A percentile compares a stretch with the other conserved stretches of the same genome.
Evolutionary conservation across 495 filamentous ascomycete genomes (phyloP).

Genomic region (Daldinia loculata): DNA sequence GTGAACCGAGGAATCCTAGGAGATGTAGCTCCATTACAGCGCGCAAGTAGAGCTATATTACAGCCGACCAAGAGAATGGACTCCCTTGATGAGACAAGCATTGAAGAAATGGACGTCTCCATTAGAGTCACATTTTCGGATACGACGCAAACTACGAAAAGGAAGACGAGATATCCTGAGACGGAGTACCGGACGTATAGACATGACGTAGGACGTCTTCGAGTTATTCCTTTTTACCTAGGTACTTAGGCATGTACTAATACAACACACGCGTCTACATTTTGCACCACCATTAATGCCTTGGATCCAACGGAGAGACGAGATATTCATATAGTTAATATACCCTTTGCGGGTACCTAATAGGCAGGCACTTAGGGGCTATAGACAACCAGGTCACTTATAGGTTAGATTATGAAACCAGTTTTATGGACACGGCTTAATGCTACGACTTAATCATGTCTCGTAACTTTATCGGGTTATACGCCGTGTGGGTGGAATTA

Average conservation of each 20-base stretch:
- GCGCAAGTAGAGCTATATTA: background rate
- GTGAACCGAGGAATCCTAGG: background rate
- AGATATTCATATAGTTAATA: background rate
- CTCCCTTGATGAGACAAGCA: background rate
- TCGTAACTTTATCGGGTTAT: too few relatives aligned
- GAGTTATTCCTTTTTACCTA: background rate
- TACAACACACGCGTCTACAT: conserved; percentile 1
- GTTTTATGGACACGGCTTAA: background rate
- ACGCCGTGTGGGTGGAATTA: too few relatives aligned
- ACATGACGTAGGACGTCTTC: background rate
- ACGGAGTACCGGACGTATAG: background rate
- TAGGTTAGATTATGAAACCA: background rate
- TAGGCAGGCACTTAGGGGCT: background rate
- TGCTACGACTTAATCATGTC: background rate
- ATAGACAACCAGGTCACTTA: background rate
- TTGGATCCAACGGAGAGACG: background rate
- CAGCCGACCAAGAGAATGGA: background rate
- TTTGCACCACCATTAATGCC: background rate
- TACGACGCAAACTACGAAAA: background rate
- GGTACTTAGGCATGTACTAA: background rate
- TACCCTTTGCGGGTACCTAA: background rate
- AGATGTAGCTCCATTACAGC: background rate
- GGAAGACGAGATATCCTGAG: background rate
- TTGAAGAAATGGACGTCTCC: background rate
- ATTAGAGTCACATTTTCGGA: background rate